Evolutionary conservation across 106 monocot genomes (phyloP).

Genomic region (Apostasia ramifera): DNA sequence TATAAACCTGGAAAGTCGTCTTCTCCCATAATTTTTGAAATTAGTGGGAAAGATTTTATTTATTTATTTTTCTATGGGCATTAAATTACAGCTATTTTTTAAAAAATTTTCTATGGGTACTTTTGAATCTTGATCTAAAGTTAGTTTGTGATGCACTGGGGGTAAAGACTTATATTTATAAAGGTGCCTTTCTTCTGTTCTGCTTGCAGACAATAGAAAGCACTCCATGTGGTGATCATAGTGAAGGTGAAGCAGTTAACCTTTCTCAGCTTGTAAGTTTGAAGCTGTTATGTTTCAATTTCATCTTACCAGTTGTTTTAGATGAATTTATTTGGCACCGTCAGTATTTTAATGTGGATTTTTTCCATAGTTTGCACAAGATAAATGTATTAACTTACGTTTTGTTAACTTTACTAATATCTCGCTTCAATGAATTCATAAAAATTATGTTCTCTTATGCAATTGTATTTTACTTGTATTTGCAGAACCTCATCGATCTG

Average conservation of each 20-base stretch:
- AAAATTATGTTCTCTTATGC: slow-evolving; percentile 26
- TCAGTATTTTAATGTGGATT: background rate
- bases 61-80: no score
- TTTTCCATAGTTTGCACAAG: background rate
- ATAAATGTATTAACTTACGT: background rate
- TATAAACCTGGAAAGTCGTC: no score
- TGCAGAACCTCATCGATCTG: slow-evolving; percentile 99
- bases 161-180: no score
- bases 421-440: slow-evolving; percentile 2
- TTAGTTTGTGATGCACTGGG: no score
- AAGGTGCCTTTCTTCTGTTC: background rate
- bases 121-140: no score
- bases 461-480: slow-evolving; percentile 31
- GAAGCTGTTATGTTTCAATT: background rate
- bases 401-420: background rate
- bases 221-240: slow-evolving; percentile 67
- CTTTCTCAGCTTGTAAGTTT: slow-evolving; percentile 85
- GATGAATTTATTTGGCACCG: background rate
- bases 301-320: background rate
- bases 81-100: no score
- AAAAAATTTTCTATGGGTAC: no score
- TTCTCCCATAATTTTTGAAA: no score
- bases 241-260: slow-evolving; percentile 77
- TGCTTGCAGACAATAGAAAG: slow-evolving; percentile 83
- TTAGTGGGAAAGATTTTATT: no score